Conservation (phyloP, 768 basidiomycete species). For the Stropharia rugosoannulata region DNA sequence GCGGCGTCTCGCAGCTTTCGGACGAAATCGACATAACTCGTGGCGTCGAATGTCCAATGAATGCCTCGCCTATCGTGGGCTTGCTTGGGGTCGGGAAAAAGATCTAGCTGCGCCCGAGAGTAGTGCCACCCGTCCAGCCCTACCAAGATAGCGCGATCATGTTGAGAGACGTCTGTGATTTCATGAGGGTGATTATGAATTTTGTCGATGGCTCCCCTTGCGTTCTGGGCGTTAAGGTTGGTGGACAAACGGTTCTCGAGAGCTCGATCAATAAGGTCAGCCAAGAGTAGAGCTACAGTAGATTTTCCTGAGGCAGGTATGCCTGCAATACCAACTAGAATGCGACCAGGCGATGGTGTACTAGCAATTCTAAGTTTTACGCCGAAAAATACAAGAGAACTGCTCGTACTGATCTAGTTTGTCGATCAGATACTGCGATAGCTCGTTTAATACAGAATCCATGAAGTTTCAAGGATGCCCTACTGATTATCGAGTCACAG, state of each 20-base stretch:
- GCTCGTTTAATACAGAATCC: constrained; percentile 22
- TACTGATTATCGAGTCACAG: neutral
- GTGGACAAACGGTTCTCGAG: constrained; percentile 18
- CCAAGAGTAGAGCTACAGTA: constrained; percentile 62
- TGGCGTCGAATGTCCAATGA: constrained; percentile 89
- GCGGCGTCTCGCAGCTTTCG: constrained; percentile 41
- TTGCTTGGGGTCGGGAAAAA: constrained; percentile 69
- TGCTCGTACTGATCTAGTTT: constrained; percentile 36
- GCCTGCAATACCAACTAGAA: constrained; percentile 74
- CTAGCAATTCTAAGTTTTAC: constrained; percentile 22
- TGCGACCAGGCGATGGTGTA: constrained; percentile 37
- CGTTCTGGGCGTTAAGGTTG: neutral
- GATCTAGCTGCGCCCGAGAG: constrained; percentile 73
- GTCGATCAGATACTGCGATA: constrained; percentile 21
- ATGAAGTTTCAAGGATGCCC: constrained; percentile 7
- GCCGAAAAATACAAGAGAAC: neutral
- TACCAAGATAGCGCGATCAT: constrained; percentile 57
- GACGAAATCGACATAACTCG: constrained; percentile 71
- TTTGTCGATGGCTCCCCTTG: neutral
- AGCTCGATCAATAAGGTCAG: constrained; percentile 48
- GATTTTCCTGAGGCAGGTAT: constrained; percentile 90
- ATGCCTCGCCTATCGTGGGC: constrained; percentile 82
- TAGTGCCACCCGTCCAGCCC: constrained; percentile 94
- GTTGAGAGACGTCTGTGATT: neutral
- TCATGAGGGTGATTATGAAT: neutral